Conservation (phyloP, 805 yeast species). For the Millerozyma miso region DNA sequence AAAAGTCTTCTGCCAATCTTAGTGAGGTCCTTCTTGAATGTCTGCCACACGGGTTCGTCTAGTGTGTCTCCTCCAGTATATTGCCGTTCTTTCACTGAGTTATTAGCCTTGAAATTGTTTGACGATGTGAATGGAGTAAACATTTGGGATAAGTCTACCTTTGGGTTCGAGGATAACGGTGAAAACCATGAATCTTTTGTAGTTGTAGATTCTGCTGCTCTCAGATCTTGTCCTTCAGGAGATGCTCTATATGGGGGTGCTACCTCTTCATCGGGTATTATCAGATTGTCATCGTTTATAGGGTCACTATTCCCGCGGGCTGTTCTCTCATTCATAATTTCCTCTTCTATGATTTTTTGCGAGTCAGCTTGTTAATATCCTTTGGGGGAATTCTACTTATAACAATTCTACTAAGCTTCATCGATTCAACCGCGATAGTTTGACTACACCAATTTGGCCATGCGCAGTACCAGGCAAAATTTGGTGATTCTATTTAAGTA, state of each 20-base stretch:
- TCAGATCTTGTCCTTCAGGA: not conserved
- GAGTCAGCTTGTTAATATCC: too few species aligned
- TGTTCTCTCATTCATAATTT: too few species aligned
- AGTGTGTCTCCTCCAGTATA: slow-evolving; percentile 67
- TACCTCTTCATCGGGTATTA: slow-evolving; percentile 32
- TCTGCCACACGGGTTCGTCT: slow-evolving; percentile 63
- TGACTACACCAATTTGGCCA: too few species aligned
- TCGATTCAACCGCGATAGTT: too few species aligned
- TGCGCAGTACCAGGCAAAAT: too few species aligned
- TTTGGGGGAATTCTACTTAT: too few species aligned
- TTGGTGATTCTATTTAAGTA: too few species aligned
- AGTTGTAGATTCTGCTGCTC: not conserved
- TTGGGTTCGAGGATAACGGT: slow-evolving; percentile 19
- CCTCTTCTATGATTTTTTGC: too few species aligned
- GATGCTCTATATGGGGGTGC: slow-evolving; percentile 1
- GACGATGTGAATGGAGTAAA: slow-evolving; percentile 27
- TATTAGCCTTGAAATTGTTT: slow-evolving; percentile 15
- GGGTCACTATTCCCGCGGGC: too few species aligned
- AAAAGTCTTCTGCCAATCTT: slow-evolving; percentile 34
- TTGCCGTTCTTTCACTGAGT: slow-evolving; percentile 42
- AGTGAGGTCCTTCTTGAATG: slow-evolving; percentile 40
- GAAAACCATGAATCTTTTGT: slow-evolving; percentile 1
- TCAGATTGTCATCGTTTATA: slow-evolving; percentile 25
- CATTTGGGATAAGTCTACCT: slow-evolving; percentile 32
- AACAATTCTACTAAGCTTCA: too few species aligned